Evolutionary conservation across 2,329 filamentous ascomycete species (phyloP), one percentile per base, ranked within the genome.

Genomic region (Pseudogymnoascus pannorum): DNA sequence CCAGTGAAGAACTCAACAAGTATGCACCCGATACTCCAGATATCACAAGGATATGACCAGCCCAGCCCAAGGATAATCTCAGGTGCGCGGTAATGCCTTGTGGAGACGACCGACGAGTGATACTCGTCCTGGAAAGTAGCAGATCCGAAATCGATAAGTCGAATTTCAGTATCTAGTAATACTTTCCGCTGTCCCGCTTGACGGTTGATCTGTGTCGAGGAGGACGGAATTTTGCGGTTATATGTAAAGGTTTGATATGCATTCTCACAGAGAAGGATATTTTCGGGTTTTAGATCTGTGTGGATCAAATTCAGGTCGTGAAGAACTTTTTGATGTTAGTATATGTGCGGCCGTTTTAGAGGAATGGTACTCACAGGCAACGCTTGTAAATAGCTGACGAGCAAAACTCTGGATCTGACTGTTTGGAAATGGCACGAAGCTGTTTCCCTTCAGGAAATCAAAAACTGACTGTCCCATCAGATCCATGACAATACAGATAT

Each of bases 401-500:
- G 94, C 94, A 79, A 99, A 97, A 72, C 85, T 93, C 74, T 97
- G 94, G 63, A 99, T 99, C 75, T 99, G 94, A 67, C 92, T 97
- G 79, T 95, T 97, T 11, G 94, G 94, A 71, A 99, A 99, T 0
- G 94, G 94, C 16, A 96, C 92, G 72, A 99, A 99, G 66, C 85
- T 84, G 72, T 97, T 97, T 70, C 88, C 87, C 78, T 99, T 99
- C 57, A 99, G 81, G 69, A 99, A 99, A 76, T 99, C 94, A 73
- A 99, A 99, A 59, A 99, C 93, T 69, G 93, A 97, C 72, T 97
- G 93, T 57, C 93, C 93, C 31, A 97, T 83, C 3, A 87, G 75
- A 66, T 87, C 84, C 84, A 86, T 87, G 60, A 87, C 85, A 63
- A 87, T 87, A 80, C 94, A 99, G 68, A 99, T 97, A 72, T 99